A percentile compares a stretch with the other conserved stretches of the same genome.
phyloP scores from a whole-genome alignment of 2,329 filamentous ascomycete species.

The Biscogniauxia sp. region DNA sequence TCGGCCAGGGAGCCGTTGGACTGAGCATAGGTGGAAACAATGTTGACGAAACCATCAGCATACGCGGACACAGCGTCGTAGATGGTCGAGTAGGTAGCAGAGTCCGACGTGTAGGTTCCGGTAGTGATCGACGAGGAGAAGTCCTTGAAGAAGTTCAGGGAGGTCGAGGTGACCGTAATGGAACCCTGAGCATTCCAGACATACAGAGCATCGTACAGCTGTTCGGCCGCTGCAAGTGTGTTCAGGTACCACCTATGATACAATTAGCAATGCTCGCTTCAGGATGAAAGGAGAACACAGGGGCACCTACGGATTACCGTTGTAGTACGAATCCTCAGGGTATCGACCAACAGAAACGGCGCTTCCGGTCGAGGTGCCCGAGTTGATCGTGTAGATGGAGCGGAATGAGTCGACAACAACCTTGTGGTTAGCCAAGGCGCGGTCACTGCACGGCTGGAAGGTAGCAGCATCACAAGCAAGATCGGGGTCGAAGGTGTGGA shows the following conservation, averaged over 20 bases:
- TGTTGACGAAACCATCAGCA: conserved; percentile 59
- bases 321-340: conserved; percentile 70
- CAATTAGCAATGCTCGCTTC: conserved; percentile 9
- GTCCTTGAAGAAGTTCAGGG: conserved; percentile 70
- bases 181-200: conserved; percentile 65
- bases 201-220: conserved; percentile 73
- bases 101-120: conserved; percentile 59
- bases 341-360: conserved; percentile 67
- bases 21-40: conserved; percentile 62
- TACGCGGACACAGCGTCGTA: conserved; percentile 56
- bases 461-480: conserved; percentile 66
- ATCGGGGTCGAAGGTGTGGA: conserved; percentile 67
- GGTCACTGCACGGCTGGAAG: conserved; percentile 74
- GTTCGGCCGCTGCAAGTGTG: conserved; percentile 75
- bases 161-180: conserved; percentile 62
- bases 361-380: conserved; percentile 55
- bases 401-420: conserved; percentile 74
- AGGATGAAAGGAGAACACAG: neutral
- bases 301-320: conserved; percentile 61
- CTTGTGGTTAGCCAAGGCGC: conserved; percentile 73
- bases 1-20: conserved; percentile 64
- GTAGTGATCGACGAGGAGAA: conserved; percentile 55
- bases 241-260: conserved; percentile 65
- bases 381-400: conserved; percentile 66
- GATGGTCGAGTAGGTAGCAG: conserved; percentile 51